phyloP scores from a whole-genome alignment of 2,329 filamentous ascomycete species.

The Diaporthe sp. region DNA sequence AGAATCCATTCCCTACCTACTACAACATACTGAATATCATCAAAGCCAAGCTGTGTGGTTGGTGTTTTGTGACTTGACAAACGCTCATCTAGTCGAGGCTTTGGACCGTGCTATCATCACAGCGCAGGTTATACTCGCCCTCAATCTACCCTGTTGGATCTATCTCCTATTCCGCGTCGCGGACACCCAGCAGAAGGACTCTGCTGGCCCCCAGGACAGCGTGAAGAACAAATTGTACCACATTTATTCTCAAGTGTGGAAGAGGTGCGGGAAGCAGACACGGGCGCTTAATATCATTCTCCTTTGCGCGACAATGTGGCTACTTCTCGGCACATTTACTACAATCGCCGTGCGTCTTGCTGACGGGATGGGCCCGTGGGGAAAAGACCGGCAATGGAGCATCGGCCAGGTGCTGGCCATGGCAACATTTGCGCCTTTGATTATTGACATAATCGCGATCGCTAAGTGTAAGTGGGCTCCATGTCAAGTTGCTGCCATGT shows the following conservation, averaged over 20 bases:
- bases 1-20: too few species aligned
- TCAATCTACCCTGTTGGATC: neutral
- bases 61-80: neutral
- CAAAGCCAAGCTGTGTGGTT: neutral
- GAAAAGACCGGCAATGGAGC: neutral
- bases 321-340: neutral
- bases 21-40: too few species aligned
- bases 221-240: neutral
- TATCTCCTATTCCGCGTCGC: neutral
- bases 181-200: neutral
- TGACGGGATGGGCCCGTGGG: neutral
- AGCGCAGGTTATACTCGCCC: neutral
- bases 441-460: neutral
- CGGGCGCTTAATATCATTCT: neutral
- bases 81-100: neutral
- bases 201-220: too few species aligned
- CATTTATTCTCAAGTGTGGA: neutral
- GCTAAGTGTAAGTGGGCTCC: neutral
- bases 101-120: neutral
- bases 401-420: neutral
- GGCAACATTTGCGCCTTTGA: neutral
- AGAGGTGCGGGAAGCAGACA: neutral
- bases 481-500: neutral
- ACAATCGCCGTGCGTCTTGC: neutral
- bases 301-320: neutral